Evolutionary conservation across 352 stramenopile genomes (phyloP).

Genomic region (Phytophthora colocasiae): DNA sequence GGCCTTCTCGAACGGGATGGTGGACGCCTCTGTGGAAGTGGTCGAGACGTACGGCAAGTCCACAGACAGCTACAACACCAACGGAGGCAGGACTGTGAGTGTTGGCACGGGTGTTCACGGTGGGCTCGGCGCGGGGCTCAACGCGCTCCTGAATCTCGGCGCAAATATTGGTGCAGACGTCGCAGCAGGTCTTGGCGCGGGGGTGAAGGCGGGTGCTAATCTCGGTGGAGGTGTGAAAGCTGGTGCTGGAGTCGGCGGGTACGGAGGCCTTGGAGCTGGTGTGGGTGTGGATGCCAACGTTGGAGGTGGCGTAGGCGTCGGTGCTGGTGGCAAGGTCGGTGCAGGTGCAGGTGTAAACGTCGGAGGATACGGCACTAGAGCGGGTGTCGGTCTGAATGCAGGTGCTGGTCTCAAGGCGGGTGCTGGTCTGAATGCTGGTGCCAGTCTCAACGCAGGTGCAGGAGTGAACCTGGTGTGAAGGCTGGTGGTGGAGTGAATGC

Average conservation of each 20-base stretch:
- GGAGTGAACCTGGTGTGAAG: no score
- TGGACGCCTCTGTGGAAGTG: not conserved
- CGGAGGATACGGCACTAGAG: not conserved
- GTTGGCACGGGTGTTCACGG: not conserved
- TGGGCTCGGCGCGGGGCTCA: not conserved
- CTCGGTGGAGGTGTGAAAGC: not conserved
- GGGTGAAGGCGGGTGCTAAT: not conserved
- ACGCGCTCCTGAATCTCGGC: not conserved
- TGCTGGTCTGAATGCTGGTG: not conserved
- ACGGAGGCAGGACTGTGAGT: not conserved
- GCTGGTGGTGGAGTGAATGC: no score
- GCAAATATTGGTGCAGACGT: not conserved
- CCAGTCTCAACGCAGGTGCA: no score
- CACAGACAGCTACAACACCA: not conserved
- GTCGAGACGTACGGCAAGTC: constrained; percentile 3
- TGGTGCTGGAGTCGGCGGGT: not conserved
- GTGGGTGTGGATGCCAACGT: not conserved
- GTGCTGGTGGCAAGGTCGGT: not conserved
- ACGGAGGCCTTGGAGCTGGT: not conserved
- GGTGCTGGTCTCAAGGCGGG: no score
- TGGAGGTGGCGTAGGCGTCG: not conserved
- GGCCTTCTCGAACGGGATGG: constrained; percentile 6
- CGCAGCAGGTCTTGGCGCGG: not conserved
- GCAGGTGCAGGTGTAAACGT: not conserved
- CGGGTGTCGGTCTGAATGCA: not conserved